Conservation (phyloP, 129 eudicot species). For the Tanacetum coccineum region DNA sequence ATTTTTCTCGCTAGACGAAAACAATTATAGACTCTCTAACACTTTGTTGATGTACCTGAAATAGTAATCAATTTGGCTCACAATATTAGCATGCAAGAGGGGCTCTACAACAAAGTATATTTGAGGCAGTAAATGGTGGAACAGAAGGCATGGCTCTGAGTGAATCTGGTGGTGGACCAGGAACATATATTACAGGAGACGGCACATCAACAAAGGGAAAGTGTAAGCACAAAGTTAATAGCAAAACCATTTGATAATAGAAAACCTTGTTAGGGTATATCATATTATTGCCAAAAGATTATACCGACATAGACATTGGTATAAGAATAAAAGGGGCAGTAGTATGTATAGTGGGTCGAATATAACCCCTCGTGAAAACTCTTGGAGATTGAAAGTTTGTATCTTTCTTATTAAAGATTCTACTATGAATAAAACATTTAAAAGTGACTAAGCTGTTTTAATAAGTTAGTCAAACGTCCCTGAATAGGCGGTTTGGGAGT, state of each 20-base stretch:
- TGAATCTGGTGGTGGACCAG: conserved; percentile 40
- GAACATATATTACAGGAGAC: conserved; percentile 41
- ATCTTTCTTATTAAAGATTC: no score
- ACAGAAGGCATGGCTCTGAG: conserved; percentile 48
- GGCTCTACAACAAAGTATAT: conserved; percentile 52
- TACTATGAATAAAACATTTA: no score
- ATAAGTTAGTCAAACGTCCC: no score
- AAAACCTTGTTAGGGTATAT: conserved; percentile 59
- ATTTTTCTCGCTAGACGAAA: no score
- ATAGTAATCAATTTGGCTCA: conserved; percentile 78
- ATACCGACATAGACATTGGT: conserved; percentile 43
- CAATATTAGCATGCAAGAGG: conserved; percentile 49
- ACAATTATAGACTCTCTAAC: no score
- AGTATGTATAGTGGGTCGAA: no score
- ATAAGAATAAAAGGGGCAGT: conserved; percentile 44
- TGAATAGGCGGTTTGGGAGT: no score
- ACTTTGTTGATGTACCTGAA: conserved; percentile 50
- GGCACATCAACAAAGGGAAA: conserved; percentile 43
- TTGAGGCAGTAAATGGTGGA: conserved; percentile 43
- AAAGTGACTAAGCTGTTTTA: no score
- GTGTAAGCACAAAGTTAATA: conserved; percentile 7
- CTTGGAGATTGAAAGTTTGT: no score
- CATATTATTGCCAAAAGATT: conserved; percentile 52
- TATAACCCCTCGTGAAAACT: no score
- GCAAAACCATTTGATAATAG: not conserved